Evolutionary conservation across 2,329 filamentous ascomycete genomes (phyloP).

Genomic region (Nigrograna mackinnonii): DNA sequence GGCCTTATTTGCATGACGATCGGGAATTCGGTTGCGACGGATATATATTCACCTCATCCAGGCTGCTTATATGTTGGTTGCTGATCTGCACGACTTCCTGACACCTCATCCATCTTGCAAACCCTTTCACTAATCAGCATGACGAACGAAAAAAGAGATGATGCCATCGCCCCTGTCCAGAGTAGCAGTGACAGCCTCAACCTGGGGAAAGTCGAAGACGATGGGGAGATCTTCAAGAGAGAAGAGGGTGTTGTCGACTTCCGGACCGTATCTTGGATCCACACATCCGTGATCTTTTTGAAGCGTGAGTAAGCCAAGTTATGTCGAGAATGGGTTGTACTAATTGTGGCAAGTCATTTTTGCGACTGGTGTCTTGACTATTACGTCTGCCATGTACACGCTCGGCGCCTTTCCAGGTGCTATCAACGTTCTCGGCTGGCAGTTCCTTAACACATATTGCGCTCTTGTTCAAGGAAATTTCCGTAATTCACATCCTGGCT

Average conservation of each 20-base stretch:
- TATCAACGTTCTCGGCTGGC: constrained; percentile 50
- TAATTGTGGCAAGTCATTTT: constrained; percentile 39
- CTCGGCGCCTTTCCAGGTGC: constrained; percentile 51
- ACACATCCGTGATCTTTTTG: constrained; percentile 56
- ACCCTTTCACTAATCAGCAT: constrained; percentile 9
- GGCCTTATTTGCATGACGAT: not conserved
- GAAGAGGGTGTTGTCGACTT: constrained; percentile 54
- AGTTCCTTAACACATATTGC: constrained; percentile 52
- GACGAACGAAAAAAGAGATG: constrained; percentile 28
- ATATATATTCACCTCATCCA: constrained; percentile 2
- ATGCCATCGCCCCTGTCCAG: constrained; percentile 22
- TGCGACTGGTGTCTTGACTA: constrained; percentile 51
- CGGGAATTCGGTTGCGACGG: constrained; percentile 11
- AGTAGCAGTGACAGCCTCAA: constrained; percentile 24
- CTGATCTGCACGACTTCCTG: constrained; percentile 1
- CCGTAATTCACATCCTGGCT: constrained; percentile 49
- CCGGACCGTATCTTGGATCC: constrained; percentile 55
- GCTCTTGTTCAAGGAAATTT: constrained; percentile 55
- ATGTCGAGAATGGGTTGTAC: too few relatives aligned
- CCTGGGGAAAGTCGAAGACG: constrained; percentile 29
- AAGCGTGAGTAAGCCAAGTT: constrained; percentile 40
- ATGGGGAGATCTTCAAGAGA: constrained; percentile 54
- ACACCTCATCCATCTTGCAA: not conserved
- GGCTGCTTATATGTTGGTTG: constrained; percentile 1
- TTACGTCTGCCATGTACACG: constrained; percentile 49